Conservation (phyloP, 306 rosid genomes). For the Ochetophila trinervis region DNA sequence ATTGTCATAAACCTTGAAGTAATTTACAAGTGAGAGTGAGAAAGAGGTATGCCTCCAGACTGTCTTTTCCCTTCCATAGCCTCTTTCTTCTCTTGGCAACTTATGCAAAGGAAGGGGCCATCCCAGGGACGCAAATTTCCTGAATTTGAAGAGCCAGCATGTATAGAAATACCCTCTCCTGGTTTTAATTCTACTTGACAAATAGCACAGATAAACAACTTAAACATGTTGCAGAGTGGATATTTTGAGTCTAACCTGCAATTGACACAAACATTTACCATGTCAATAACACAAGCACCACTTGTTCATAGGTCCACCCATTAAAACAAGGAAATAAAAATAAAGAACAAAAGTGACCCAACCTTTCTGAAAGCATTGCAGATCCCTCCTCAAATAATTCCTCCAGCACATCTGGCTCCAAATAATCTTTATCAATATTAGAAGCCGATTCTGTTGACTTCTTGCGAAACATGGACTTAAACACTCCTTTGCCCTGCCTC, state of each 20-base stretch:
- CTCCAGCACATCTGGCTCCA: constrained; percentile 78
- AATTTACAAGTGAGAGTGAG: constrained; percentile 7
- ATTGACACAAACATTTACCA: constrained; percentile 23
- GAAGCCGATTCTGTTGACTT: constrained; percentile 76
- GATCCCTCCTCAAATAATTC: constrained; percentile 95
- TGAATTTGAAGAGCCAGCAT: constrained; percentile 52
- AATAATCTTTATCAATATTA: constrained; percentile 59
- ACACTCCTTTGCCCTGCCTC: constrained; percentile 74
- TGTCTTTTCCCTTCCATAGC: constrained; percentile 98
- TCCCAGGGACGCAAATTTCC: constrained; percentile 93
- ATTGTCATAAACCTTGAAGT: not conserved
- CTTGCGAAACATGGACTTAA: constrained; percentile 81
- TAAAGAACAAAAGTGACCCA: constrained; percentile 7
- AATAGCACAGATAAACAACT: constrained; percentile 89
- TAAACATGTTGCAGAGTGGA: constrained; percentile 98
- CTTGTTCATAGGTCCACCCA: not conserved
- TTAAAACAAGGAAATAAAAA: not conserved
- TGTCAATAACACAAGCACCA: constrained; percentile 20
- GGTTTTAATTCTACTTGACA: constrained; percentile 94
- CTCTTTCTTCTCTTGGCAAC: constrained; percentile 98
- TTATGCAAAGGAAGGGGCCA: constrained; percentile 91
- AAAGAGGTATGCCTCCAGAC: constrained; percentile 40
- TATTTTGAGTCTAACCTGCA: constrained; percentile 92
- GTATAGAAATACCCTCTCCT: constrained; percentile 89
- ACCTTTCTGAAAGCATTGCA: constrained; percentile 97